These are phyloP conservation scores for Aspergillus sergii DNA, from an alignment of 2,329 filamentous ascomycete genomes.

Conservation along the genomic window DNA sequence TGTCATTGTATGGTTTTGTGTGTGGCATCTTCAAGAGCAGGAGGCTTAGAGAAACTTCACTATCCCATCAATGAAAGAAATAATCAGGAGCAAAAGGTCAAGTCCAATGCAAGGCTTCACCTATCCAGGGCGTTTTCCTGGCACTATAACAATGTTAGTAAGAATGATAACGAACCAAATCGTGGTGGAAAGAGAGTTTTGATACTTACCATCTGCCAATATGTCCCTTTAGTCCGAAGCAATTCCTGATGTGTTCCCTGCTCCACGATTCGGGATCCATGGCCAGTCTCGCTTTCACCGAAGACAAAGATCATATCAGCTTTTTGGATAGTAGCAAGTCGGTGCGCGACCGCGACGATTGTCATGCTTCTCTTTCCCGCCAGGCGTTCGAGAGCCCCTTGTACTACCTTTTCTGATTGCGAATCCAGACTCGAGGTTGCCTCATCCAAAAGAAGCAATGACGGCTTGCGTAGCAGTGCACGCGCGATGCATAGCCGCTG, in stretches of 20 bases:
- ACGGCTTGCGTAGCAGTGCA: constrained; percentile 56
- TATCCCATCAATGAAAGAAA: no score
- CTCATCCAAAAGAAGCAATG: constrained; percentile 60
- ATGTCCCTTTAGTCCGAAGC: constrained; percentile 52
- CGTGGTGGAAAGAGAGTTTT: background rate
- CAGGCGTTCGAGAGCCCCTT: constrained; percentile 66
- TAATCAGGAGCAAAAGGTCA: background rate
- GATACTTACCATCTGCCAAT: constrained; percentile 56
- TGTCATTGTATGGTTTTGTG: no score
- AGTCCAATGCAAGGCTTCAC: constrained; percentile 9
- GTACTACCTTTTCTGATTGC: constrained; percentile 67
- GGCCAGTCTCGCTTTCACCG: constrained; percentile 55
- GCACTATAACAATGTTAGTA: constrained; percentile 18
- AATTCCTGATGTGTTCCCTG: constrained; percentile 62
- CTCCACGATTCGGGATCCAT: constrained; percentile 55
- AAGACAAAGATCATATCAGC: constrained; percentile 81
- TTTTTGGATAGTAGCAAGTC: constrained; percentile 75
- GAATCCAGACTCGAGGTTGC: constrained; percentile 65
- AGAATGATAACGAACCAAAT: background rate
- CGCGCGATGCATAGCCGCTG: constrained; percentile 60
- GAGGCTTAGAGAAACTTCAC: no score
- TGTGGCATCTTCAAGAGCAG: no score
- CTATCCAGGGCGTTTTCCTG: constrained; percentile 34
- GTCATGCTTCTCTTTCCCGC: constrained; percentile 60
- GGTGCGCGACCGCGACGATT: constrained; percentile 76